Evolutionary conservation across 202 grass and related monocot species (phyloP).

Genomic region (Hordeum pubiflorum): DNA sequence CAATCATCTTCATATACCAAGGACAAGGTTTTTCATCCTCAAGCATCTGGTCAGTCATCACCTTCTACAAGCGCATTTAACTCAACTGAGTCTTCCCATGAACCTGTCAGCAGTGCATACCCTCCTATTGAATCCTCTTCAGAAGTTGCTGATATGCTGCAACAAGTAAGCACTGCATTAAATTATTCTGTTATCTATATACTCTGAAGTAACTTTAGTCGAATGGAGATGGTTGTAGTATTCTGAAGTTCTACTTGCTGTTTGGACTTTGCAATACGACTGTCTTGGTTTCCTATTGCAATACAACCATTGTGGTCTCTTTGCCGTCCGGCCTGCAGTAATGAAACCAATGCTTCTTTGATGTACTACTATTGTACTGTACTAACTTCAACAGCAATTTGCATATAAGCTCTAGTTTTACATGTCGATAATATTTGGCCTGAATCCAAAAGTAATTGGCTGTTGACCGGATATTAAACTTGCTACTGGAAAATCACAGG

Average conservation of each 20-base stretch:
- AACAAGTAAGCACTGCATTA: constrained; percentile 48
- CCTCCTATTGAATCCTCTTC: constrained; percentile 41
- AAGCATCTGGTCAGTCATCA: constrained; percentile 46
- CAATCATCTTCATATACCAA: constrained; percentile 35
- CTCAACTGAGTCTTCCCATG: constrained; percentile 55
- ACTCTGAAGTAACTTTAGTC: neutral
- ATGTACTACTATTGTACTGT: neutral
- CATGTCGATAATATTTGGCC: neutral
- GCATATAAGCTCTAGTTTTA: neutral
- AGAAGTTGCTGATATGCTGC: constrained; percentile 53
- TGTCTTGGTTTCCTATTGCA: neutral
- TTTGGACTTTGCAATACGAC: neutral
- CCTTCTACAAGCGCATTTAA: constrained; percentile 51
- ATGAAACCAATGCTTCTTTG: neutral
- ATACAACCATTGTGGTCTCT: neutral
- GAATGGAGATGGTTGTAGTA: neutral
- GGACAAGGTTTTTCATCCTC: constrained; percentile 52
- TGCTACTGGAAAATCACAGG: neutral
- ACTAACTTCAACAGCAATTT: neutral
- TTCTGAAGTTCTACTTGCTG: neutral
- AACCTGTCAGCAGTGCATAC: constrained; percentile 31
- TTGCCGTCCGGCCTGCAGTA: neutral
- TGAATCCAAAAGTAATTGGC: neutral
- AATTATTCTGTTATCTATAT: neutral
- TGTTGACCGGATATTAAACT: neutral